Conservation (phyloP, 306 rosid species). For the Begonia loranthoides region DNA sequence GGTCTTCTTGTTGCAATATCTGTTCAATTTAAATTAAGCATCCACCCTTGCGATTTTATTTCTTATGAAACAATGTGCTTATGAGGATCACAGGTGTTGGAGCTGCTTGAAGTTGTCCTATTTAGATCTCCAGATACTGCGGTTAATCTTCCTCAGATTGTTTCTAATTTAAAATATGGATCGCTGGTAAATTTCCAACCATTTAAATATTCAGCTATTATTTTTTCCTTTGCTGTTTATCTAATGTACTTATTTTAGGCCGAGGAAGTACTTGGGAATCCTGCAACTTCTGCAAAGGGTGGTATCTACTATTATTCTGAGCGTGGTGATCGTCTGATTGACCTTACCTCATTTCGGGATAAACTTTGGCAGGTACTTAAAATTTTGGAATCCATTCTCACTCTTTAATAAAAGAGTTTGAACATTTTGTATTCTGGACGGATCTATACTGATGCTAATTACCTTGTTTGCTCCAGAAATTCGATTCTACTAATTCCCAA, state of each 20-base stretch:
- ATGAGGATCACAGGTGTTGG: constrained; percentile 46
- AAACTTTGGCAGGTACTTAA: constrained; percentile 86
- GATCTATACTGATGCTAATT: constrained; percentile 7
- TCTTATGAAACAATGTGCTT: too few species aligned
- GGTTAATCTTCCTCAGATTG: constrained; percentile 44
- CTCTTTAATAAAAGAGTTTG: constrained; percentile 7
- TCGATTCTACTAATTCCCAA: constrained; percentile 50
- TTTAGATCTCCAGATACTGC: constrained; percentile 75
- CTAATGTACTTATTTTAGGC: constrained; percentile 33
- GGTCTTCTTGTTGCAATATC: too few species aligned
- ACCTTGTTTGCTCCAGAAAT: constrained; percentile 39
- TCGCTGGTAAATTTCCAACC: constrained; percentile 46
- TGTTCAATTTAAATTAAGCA: too few species aligned
- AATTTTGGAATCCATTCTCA: constrained; percentile 1
- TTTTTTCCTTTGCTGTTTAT: constrained; percentile 5
- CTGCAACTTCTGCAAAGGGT: constrained; percentile 69
- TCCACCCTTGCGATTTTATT: too few species aligned
- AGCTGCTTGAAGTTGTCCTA: constrained; percentile 86
- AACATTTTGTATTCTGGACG: not conserved
- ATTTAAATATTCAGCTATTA: constrained; percentile 1
- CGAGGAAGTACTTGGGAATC: constrained; percentile 61
- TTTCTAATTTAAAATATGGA: constrained; percentile 48
- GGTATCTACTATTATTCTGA: constrained; percentile 87
- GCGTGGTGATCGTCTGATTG: constrained; percentile 90
- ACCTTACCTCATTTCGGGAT: constrained; percentile 69